phyloP scores from a whole-genome alignment of 129 eudicot genomes.

The Helichrysum umbraculigerum region DNA sequence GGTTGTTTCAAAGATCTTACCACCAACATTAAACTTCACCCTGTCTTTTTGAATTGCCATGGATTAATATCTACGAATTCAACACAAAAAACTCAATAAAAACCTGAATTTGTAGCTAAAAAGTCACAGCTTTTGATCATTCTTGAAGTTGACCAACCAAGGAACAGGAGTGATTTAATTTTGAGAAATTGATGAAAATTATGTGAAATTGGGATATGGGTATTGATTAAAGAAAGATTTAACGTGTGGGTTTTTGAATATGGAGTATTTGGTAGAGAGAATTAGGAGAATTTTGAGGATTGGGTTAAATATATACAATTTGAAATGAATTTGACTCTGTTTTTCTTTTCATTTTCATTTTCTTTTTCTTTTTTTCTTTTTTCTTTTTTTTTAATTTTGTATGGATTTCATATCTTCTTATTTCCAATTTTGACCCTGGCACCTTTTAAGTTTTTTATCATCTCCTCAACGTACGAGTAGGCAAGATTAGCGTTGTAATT shows the following conservation, averaged over 20 bases:
- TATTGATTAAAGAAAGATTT: conserved; percentile 34
- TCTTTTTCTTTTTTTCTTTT: conserved; percentile 26
- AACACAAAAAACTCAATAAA: background rate
- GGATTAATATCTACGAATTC: conserved; percentile 20
- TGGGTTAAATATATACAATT: conserved; percentile 37
- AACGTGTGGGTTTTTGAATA: conserved; percentile 49
- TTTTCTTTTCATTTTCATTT: conserved; percentile 11
- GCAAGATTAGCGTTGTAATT: background rate
- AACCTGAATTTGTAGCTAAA: background rate
- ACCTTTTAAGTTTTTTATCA: conserved; percentile 31
- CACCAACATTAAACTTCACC: conserved; percentile 88
- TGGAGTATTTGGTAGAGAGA: conserved; percentile 39
- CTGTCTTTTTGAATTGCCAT: conserved; percentile 80
- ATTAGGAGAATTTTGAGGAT: conserved; percentile 48
- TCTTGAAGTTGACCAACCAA: conserved; percentile 21
- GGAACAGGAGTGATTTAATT: conserved; percentile 12
- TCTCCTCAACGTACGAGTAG: conserved; percentile 18
- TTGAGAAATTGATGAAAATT: conserved; percentile 9
- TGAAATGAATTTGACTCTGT: conserved; percentile 34
- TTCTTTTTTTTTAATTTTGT: background rate
- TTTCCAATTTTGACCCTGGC: conserved; percentile 36
- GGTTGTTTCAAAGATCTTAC: conserved; percentile 87
- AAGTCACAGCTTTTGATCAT: conserved; percentile 30
- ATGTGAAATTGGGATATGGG: conserved; percentile 36
- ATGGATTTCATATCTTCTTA: conserved; percentile 10